Base-by-base conservation (phyloP, 192 early-diverging fungal species). In the Backusella westeae region DNA sequence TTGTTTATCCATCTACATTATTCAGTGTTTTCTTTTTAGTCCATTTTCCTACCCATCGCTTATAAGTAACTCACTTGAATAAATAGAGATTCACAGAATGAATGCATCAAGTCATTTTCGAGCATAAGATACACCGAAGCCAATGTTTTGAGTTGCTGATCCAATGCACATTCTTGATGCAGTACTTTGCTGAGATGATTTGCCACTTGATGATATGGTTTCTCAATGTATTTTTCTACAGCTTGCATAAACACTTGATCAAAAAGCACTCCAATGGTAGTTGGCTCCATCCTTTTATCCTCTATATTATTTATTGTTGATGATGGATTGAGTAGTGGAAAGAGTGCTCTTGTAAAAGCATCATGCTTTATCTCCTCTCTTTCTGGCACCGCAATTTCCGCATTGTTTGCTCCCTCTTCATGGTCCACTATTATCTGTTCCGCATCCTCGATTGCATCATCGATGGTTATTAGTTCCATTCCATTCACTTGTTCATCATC, bases 101-200 rank as follows among this genome's bases (percentile, higher is more conserved):
- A 56, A 49, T 83, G 75, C 81, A 85, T 85, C 63, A 82, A 14
- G 53, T 83, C 81, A 23, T 78, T 79, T 73, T 82, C 75, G 4
- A 83, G 69, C 81, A 85, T 78, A 6, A 85, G 56, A 70, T 83
- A 85, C 8, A 85, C 35, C n/a, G 78, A 76, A 3, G 78, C 44
- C n/a, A 85, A 72, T 12, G 52, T 53, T 23, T 73, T 46, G 14
- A 85, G 49, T 53, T 85, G 83, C 12, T 59, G 69, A 23, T 32
- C 34, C 26, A 85, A 52, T 6, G 69, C 38, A 70, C 76, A 80
- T 19, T 76, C 23, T 12, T 78, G 44, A 56, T 75, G 72, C 8
- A 85, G 71, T 17, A 77, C 34, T 17, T 68, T 34, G 66, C 77
- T 73, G 26, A 85, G 39, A 17, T 23, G 67, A 21, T 63, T 52